Conservation (phyloP, 768 basidiomycete genomes). For the Suillus cothurnatus region DNA sequence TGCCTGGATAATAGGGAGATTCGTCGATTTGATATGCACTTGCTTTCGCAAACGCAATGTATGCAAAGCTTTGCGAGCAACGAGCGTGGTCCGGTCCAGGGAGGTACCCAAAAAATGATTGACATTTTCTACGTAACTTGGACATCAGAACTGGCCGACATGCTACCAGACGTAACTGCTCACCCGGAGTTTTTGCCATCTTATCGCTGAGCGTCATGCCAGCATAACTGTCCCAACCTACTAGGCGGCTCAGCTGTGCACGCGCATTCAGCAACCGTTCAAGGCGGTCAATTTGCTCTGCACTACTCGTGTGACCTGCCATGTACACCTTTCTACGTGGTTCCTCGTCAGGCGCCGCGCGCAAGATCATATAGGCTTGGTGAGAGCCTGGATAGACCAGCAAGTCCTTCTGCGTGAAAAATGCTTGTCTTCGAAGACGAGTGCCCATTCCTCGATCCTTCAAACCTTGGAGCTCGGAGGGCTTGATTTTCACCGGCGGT, state of each 20-base stretch:
- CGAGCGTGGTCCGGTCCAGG: conserved; percentile 76
- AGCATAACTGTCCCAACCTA: conserved; percentile 85
- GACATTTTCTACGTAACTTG: conserved; percentile 67
- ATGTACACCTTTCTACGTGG: conserved; percentile 82
- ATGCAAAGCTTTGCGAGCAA: conserved; percentile 73
- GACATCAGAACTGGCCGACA: conserved; percentile 7
- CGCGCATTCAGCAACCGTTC: conserved; percentile 77
- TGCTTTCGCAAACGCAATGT: conserved; percentile 74
- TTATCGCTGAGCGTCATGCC: conserved; percentile 90
- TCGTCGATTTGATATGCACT: conserved; percentile 58
- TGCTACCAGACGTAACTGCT: conserved; percentile 18
- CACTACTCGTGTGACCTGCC: conserved; percentile 75
- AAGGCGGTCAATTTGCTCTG: conserved; percentile 73
- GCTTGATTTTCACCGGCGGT: conserved; percentile 67
- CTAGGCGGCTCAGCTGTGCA: conserved; percentile 79
- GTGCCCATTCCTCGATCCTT: conserved; percentile 80
- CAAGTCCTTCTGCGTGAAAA: conserved; percentile 73
- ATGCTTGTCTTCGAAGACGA: conserved; percentile 71
- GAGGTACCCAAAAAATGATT: conserved; percentile 81
- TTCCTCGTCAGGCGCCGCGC: conserved; percentile 82
- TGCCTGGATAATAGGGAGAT: conserved; percentile 74
- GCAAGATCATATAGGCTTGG: conserved; percentile 93
- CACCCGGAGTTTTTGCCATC: conserved; percentile 95
- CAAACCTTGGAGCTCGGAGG: conserved; percentile 69
- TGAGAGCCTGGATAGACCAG: conserved; percentile 83